These are phyloP conservation scores for Cronartium quercuum DNA, from an alignment of 1,284 basidiomycete species.

Conservation along the genomic window DNA sequence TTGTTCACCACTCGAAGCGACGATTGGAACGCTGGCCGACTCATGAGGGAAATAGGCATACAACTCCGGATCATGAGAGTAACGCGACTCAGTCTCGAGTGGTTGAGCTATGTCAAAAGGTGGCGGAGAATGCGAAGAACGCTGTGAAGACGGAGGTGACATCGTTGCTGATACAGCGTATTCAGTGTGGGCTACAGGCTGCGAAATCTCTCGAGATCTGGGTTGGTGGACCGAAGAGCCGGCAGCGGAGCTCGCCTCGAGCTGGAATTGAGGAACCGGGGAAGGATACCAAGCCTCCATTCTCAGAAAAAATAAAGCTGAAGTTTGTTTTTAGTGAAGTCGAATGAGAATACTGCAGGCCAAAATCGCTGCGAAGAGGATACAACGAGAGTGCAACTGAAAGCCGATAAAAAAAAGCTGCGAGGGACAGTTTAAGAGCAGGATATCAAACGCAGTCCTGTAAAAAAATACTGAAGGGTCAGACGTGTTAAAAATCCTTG, in stretches of 20 bases:
- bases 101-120: background rate
- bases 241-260: slow-evolving; percentile 6
- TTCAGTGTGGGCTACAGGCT: background rate
- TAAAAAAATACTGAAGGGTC: background rate
- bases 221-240: background rate
- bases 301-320: background rate
- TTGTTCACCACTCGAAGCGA: background rate
- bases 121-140: background rate
- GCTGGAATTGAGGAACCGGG: slow-evolving; percentile 5
- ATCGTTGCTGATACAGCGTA: background rate
- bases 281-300: slow-evolving; percentile 36
- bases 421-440: background rate
- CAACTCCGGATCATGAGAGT: background rate
- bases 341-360: too few relatives aligned
- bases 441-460: background rate
- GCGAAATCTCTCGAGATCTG: background rate
- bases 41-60: background rate
- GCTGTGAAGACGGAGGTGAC: background rate
- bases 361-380: too few relatives aligned
- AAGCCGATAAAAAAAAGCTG: too few relatives aligned
- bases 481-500: background rate
- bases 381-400: too few relatives aligned
- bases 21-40: background rate
- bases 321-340: too few relatives aligned
- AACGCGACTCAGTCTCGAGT: background rate